These are phyloP conservation scores for Termitomyces sp. DNA, from an alignment of 768 basidiomycete genomes.

Conservation along the genomic window DNA sequence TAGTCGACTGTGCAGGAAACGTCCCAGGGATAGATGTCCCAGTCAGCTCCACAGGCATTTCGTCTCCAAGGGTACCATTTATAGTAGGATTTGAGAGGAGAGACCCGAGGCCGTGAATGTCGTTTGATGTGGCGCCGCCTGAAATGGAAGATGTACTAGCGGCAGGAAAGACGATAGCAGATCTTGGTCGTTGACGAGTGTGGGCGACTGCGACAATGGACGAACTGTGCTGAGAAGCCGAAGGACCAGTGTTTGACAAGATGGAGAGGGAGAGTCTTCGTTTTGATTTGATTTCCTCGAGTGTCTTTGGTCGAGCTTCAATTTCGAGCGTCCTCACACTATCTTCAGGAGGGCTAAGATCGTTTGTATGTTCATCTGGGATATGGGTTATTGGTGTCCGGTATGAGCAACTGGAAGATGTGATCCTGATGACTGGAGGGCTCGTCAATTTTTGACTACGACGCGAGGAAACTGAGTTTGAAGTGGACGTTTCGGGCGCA, in stretches of 20 bases:
- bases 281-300: slow-evolving; percentile 36
- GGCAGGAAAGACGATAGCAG: slow-evolving; percentile 6
- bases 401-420: slow-evolving; percentile 20
- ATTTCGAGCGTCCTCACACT: slow-evolving; percentile 5
- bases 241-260: slow-evolving; percentile 20
- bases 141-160: slow-evolving; percentile 4
- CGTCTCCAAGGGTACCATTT: background rate
- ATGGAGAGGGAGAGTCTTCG: slow-evolving; percentile 36
- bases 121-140: background rate
- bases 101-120: background rate
- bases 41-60: background rate
- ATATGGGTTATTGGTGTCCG: background rate
- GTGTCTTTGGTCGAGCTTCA: slow-evolving; percentile 27
- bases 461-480: slow-evolving; percentile 4
- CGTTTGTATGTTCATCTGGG: background rate
- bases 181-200: slow-evolving; percentile 9
- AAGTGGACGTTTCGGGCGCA: slow-evolving; percentile 19
- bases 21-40: background rate
- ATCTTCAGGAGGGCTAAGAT: background rate
- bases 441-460: background rate
- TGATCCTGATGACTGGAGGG: slow-evolving; percentile 20
- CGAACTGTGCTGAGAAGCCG: slow-evolving; percentile 18
- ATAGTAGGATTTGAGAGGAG: background rate
- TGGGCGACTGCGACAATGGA: slow-evolving; percentile 15
- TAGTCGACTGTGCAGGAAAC: background rate